Conservation (phyloP, 768 basidiomycete genomes). For the Boletus tylopilopsis region DNA sequence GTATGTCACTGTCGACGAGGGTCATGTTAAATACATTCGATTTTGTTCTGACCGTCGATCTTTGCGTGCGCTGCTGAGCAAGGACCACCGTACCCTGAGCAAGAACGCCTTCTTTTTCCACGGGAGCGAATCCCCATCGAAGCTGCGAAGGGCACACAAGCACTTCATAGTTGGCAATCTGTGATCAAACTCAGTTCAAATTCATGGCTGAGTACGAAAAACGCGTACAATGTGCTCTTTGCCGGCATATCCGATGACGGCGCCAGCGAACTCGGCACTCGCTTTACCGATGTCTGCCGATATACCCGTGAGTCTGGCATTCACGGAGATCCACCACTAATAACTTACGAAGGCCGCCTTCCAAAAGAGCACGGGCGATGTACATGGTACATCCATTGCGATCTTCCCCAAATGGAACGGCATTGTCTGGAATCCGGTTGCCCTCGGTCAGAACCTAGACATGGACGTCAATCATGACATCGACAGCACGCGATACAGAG, state of each 20-base stretch:
- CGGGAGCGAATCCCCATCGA: constrained; percentile 28
- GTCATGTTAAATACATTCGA: constrained; percentile 24
- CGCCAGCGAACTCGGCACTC: constrained; percentile 29
- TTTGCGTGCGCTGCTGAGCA: constrained; percentile 19
- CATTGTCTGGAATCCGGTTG: constrained; percentile 32
- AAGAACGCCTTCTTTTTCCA: constrained; percentile 9
- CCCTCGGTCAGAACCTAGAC: constrained; percentile 29
- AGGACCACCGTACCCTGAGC: constrained; percentile 30
- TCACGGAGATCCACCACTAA: not conserved
- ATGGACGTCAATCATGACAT: not conserved
- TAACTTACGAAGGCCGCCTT: constrained; percentile 29
- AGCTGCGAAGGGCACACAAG: constrained; percentile 35
- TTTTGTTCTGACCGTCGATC: not conserved
- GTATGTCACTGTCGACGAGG: constrained; percentile 27
- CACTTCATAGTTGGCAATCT: constrained; percentile 33
- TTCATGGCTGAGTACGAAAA: not conserved
- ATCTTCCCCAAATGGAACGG: constrained; percentile 32
- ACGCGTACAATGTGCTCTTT: constrained; percentile 30
- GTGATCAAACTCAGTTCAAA: not conserved
- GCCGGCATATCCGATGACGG: constrained; percentile 31
- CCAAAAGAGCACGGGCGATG: constrained; percentile 31
- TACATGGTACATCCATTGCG: constrained; percentile 26
- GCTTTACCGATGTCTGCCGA: constrained; percentile 34
- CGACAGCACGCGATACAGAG: not conserved
- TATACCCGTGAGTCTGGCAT: not conserved